Percentiles rank a stretch among this genome's conserved stretches.
phyloP scores from a whole-genome alignment of 306 rosid genomes.

The Phaseolus lunatus region DNA sequence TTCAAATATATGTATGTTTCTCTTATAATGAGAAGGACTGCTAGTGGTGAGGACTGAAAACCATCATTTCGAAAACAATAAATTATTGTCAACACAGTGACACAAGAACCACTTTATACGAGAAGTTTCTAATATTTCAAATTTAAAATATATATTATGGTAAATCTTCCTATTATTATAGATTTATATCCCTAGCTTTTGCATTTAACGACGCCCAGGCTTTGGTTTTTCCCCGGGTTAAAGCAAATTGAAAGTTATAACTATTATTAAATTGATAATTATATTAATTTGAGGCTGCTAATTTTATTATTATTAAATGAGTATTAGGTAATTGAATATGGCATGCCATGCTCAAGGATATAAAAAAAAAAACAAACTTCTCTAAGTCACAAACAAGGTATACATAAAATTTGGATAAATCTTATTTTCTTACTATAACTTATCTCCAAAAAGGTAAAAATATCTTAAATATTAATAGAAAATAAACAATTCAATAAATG shows the following conservation, averaged over 20 bases:
- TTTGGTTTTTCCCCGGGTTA: background rate
- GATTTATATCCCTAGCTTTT: background rate
- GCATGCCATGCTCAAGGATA: too few species aligned
- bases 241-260: background rate
- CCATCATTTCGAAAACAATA: background rate
- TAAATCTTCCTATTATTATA: background rate
- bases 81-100: slow-evolving; percentile 16
- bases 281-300: background rate
- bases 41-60: slow-evolving; percentile 2
- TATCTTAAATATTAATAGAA: too few species aligned
- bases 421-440: too few species aligned
- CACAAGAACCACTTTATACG: background rate
- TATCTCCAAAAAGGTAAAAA: too few species aligned
- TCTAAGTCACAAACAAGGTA: too few species aligned
- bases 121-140: slow-evolving; percentile 2
- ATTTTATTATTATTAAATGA: background rate
- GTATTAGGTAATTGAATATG: too few species aligned
- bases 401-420: too few species aligned
- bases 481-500: too few species aligned
- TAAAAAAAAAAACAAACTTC: too few species aligned
- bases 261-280: background rate
- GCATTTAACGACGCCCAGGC: background rate
- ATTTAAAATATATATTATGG: background rate
- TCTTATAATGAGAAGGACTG: slow-evolving; percentile 43
- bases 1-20: slow-evolving; percentile 32